Evolutionary conservation across 1,139 yeast species (phyloP).

Genomic region (Zygosaccharomyces sapae): DNA sequence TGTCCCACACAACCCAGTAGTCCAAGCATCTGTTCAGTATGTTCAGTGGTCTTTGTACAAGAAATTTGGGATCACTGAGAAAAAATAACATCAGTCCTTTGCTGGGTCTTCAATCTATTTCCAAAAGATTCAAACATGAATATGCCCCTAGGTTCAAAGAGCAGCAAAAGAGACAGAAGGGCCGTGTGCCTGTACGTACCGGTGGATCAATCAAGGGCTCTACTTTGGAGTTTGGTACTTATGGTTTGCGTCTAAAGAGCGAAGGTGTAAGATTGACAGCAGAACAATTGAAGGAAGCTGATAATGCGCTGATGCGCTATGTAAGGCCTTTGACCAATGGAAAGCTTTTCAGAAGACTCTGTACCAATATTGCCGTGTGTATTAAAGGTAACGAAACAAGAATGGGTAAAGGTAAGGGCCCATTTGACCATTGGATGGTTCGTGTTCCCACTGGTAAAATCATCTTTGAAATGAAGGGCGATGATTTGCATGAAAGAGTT

Average conservation of each 20-base stretch:
- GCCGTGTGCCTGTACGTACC: constrained; percentile 87
- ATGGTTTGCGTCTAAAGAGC: constrained; percentile 80
- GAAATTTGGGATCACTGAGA: neutral
- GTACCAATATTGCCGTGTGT: constrained; percentile 86
- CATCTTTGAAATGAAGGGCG: constrained; percentile 73
- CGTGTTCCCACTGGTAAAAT: constrained; percentile 95
- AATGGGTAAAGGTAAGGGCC: constrained; percentile 99
- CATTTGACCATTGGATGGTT: constrained; percentile 95
- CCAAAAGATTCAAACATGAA: constrained; percentile 68
- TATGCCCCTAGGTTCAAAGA: constrained; percentile 78
- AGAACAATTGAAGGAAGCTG: constrained; percentile 86
- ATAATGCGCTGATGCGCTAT: constrained; percentile 74
- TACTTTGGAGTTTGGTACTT: constrained; percentile 70
- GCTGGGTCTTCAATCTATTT: constrained; percentile 1
- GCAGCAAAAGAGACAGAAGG: constrained; percentile 82
- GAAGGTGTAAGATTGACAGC: constrained; percentile 86
- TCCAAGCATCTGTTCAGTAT: neutral
- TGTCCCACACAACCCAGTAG: neutral
- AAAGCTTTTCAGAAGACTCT: constrained; percentile 70
- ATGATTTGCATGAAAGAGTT: constrained; percentile 74
- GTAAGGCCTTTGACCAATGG: constrained; percentile 58
- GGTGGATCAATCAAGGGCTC: constrained; percentile 94
- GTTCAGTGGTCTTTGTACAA: neutral
- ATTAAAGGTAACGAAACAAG: constrained; percentile 97
- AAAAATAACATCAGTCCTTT: neutral